Percentiles rank a stretch among this genome's conserved stretches.
Evolutionary conservation across 768 basidiomycete species (phyloP).

Genomic region (Trichaptum fuscoviolaceum): DNA sequence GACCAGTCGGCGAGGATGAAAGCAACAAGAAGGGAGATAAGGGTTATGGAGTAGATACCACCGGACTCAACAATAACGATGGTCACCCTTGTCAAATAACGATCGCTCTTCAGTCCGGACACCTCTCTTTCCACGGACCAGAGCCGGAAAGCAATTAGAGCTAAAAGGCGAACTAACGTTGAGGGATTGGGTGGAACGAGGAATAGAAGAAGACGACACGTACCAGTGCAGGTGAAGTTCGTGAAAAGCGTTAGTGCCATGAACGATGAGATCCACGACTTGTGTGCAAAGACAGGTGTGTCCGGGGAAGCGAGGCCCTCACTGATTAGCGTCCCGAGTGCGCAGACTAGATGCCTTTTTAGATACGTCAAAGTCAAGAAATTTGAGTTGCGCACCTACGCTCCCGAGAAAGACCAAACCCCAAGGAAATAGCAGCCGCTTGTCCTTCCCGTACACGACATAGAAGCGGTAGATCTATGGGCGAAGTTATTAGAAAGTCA

Average conservation of each 20-base stretch:
- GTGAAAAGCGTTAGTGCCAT: neutral
- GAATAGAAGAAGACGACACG: neutral
- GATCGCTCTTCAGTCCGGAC: neutral
- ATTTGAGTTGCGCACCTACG: neutral
- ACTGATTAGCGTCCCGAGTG: neutral
- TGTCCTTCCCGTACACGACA: neutral
- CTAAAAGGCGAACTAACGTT: neutral
- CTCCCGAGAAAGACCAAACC: neutral
- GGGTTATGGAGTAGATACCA: constrained; percentile 6
- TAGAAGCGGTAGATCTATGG: neutral
- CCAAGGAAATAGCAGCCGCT: neutral
- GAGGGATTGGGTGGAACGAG: no score
- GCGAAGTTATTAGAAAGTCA: neutral
- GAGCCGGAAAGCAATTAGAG: neutral
- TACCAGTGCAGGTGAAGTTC: neutral
- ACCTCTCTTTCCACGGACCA: neutral
- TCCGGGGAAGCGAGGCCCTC: neutral
- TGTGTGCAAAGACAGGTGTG: neutral
- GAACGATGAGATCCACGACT: neutral
- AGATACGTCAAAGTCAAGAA: neutral
- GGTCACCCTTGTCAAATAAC: neutral
- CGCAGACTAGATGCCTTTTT: neutral
- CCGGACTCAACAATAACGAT: constrained; percentile 11
- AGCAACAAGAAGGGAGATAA: neutral
- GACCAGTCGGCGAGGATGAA: neutral